A percentile compares a stretch with the other conserved stretches of the same genome.
Evolutionary conservation across 306 rosid genomes (phyloP).

Genomic region (Lathyrus aphaca): DNA sequence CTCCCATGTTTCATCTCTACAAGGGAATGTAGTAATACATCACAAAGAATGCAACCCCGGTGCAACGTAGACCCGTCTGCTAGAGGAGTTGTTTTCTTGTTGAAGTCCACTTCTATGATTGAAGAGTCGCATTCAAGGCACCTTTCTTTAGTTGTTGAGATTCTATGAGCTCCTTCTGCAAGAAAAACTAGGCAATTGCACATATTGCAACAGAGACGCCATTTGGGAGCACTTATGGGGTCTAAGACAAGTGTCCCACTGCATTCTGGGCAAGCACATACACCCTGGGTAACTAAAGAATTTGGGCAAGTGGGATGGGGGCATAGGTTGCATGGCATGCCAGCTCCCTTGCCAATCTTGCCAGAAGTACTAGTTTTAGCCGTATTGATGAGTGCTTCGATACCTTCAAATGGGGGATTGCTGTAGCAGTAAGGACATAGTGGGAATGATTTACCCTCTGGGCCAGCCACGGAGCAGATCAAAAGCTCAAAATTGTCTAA

Average conservation of each 20-base stretch:
- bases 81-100: slow-evolving; percentile 90
- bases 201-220: slow-evolving; percentile 85
- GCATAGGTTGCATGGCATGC: slow-evolving; percentile 93
- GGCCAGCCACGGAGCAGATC: slow-evolving; percentile 80
- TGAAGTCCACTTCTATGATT: slow-evolving; percentile 88
- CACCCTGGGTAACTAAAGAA: slow-evolving; percentile 82
- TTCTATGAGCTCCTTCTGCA: slow-evolving; percentile 91
- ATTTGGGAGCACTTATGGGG: slow-evolving; percentile 88
- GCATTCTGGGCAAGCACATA: slow-evolving; percentile 96
- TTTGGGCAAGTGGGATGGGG: slow-evolving; percentile 93
- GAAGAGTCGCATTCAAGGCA: slow-evolving; percentile 83
- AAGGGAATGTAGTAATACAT: slow-evolving; percentile 88
- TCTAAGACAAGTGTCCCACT: slow-evolving; percentile 89
- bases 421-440: slow-evolving; percentile 96
- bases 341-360: slow-evolving; percentile 85
- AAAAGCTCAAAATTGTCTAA: slow-evolving; percentile 92
- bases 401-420: slow-evolving; percentile 97
- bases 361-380: slow-evolving; percentile 59
- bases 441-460: slow-evolving; percentile 89
- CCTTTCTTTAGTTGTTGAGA: slow-evolving; percentile 70
- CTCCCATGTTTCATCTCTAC: slow-evolving; percentile 90
- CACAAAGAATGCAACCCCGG: slow-evolving; percentile 89
- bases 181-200: slow-evolving; percentile 91
- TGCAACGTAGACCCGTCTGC: slow-evolving; percentile 81
- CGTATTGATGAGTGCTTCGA: slow-evolving; percentile 60